Evolutionary conservation across 2,329 filamentous ascomycete genomes (phyloP), one percentile per base, ranked within the genome.

Genomic region (Sarocladium oryzae): DNA sequence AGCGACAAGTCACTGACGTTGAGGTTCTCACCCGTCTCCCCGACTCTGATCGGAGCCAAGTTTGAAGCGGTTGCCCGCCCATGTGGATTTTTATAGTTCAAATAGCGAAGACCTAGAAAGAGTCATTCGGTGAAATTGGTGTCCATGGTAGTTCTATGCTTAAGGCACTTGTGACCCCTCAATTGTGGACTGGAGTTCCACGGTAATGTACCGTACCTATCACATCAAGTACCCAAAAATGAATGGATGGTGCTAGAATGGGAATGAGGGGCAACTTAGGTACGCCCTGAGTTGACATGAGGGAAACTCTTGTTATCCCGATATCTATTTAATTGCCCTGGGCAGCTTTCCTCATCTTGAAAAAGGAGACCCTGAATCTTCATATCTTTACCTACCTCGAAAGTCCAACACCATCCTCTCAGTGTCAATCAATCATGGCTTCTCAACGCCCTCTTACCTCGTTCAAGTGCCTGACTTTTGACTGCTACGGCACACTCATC

Each of bases 401-500:
- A 33, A 15, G 20, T 21, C 11, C 9, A 30, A 20, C 13, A 3
- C 26, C 20, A 20, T 2, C n/a, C 26, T 8, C 43, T 13, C 23
- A 2, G 13, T 24, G n/a, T 48, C 43, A 2, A 5, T n/a, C n/a
- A n/a, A n/a, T n/a, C 18, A 59, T 56, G 55, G 41, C 52, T 16
- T 55, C 53, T 9, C 40, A 51, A 9, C 55, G 55, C 26, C 46
- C 55, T 26, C 54, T 62, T 51, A 61, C 58, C 23, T 59, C 61
- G 43, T 71, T 66, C 58, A 61, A 59, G 9, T 64, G 65, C 53
- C 78, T 89, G 48, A 83, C 81, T 60, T 89, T 91, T 67, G 87
- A 92, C 67, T 82, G 86, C 70, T 91, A 88, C 65, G 86, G 87
- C 64, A 92, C 88, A 0, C 76, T 91, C 3, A 80, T 91, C 54